These are phyloP conservation scores for Acer yangbiense DNA, from an alignment of 345 rosid genomes.

Conservation along the genomic window DNA sequence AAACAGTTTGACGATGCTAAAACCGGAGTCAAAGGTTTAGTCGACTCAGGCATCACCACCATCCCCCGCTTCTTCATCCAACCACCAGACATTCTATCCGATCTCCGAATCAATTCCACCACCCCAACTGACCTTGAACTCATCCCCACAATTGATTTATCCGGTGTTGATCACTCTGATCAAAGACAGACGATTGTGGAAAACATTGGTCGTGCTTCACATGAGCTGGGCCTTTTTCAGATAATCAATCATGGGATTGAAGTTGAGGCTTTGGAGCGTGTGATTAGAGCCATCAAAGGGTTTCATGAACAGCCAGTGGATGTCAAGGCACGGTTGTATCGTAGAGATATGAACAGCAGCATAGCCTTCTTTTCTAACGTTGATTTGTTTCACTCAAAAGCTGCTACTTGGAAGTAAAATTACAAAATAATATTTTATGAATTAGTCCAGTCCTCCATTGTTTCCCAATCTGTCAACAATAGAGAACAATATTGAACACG, in stretches of 20 bases:
- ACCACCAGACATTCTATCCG: conserved; percentile 23
- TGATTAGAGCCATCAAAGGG: background rate
- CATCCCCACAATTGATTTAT: background rate
- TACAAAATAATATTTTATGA: too few species aligned
- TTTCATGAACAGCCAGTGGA: background rate
- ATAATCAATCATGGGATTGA: background rate
- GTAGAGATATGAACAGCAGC: background rate
- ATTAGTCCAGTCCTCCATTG: too few species aligned
- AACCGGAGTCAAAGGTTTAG: conserved; percentile 50
- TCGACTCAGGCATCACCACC: conserved; percentile 47
- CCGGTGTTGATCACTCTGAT: background rate
- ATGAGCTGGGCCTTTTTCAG: background rate
- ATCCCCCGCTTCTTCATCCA: conserved; percentile 55
- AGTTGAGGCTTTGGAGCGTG: background rate
- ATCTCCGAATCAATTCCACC: background rate
- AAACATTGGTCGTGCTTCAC: background rate
- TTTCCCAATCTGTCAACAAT: too few species aligned
- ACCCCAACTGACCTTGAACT: background rate
- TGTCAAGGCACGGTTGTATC: background rate
- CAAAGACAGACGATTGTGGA: background rate
- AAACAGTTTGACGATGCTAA: conserved; percentile 48
- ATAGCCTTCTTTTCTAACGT: background rate
- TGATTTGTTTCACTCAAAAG: background rate
- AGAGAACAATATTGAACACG: background rate
- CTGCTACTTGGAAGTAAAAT: background rate